A percentile compares a stretch with the other conserved stretches of the same genome.
Conservation (phyloP, 805 yeast genomes). For the Blastobotrys americana region DNA sequence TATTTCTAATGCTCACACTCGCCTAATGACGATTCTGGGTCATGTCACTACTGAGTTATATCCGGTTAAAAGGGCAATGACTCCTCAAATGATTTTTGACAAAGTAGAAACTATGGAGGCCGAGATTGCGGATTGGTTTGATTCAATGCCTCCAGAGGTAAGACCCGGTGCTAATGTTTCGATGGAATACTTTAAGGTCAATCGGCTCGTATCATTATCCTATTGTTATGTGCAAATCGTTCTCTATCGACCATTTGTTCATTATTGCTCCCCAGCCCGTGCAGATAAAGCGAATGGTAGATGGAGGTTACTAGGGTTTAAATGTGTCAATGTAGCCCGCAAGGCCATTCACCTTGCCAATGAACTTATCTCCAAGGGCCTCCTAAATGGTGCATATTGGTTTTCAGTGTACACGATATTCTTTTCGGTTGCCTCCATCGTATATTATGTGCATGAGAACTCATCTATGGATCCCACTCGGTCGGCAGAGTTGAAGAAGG, state of each 20-base stretch:
- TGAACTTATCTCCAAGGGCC: conserved; percentile 64
- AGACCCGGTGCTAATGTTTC: conserved; percentile 68
- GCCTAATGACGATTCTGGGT: conserved; percentile 59
- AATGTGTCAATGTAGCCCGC: conserved; percentile 78
- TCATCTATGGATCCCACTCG: conserved; percentile 24
- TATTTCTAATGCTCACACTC: conserved; percentile 81
- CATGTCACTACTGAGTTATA: conserved; percentile 66
- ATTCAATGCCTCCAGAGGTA: conserved; percentile 60
- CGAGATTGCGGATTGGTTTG: conserved; percentile 66
- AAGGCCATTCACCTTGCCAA: conserved; percentile 74
- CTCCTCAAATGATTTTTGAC: conserved; percentile 17
- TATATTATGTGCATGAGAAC: conserved; percentile 64
- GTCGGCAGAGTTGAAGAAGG: conserved; percentile 46
- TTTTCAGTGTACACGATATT: conserved; percentile 84
- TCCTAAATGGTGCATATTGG: conserved; percentile 84
- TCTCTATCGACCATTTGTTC: conserved; percentile 82
- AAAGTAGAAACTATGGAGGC: conserved; percentile 57
- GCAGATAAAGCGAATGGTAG: conserved; percentile 61
- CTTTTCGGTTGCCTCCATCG: conserved; percentile 79
- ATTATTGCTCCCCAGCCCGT: conserved; percentile 54
- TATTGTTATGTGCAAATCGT: conserved; percentile 63
- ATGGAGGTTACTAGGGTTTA: conserved; percentile 42
- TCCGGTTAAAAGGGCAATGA: conserved; percentile 51
- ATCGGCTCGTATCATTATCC: conserved; percentile 46
- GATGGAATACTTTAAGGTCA: conserved; percentile 59